Evolutionary conservation across 1,284 basidiomycete genomes (phyloP).

Genomic region (Rhodotorula sp.): DNA sequence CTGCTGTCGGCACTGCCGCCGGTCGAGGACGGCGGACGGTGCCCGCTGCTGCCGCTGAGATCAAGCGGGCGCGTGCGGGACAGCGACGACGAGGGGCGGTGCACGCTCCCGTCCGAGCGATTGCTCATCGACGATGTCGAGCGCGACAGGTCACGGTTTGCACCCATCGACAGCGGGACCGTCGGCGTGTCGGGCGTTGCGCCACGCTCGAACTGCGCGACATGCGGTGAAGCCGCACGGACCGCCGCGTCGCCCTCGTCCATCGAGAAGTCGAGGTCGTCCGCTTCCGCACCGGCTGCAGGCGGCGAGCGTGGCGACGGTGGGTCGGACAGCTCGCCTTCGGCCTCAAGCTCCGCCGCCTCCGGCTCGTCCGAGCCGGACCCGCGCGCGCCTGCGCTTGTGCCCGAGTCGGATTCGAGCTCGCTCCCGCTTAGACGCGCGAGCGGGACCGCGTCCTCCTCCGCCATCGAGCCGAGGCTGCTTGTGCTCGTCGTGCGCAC

Average conservation of each 20-base stretch:
- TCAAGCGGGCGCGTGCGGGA: conserved; percentile 26
- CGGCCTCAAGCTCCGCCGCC: conserved; percentile 18
- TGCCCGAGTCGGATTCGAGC: neutral
- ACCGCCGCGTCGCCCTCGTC: neutral
- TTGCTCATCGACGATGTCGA: conserved; percentile 5
- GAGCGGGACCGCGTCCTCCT: neutral
- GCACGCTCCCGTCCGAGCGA: neutral
- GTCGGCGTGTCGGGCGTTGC: neutral
- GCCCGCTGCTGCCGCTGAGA: neutral
- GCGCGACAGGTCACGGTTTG: neutral
- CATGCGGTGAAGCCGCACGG: neutral
- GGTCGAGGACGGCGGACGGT: conserved; percentile 24
- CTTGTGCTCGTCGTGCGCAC: conserved; percentile 7
- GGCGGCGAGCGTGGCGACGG: conserved; percentile 34
- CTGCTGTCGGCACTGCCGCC: conserved; percentile 30
- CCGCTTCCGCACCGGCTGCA: neutral
- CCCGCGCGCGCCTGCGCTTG: neutral
- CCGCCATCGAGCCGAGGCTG: conserved; percentile 15
- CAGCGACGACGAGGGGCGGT: conserved; percentile 20
- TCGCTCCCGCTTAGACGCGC: neutral
- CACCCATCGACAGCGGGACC: neutral
- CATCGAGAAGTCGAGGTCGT: neutral
- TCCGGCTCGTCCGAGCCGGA: neutral
- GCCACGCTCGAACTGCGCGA: neutral
- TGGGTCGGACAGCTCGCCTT: conserved; percentile 39